Evolutionary conservation across 192 early-diverging fungal species (phyloP), one percentile per base, ranked within the genome.

Genomic region (Coemansia sp.): DNA sequence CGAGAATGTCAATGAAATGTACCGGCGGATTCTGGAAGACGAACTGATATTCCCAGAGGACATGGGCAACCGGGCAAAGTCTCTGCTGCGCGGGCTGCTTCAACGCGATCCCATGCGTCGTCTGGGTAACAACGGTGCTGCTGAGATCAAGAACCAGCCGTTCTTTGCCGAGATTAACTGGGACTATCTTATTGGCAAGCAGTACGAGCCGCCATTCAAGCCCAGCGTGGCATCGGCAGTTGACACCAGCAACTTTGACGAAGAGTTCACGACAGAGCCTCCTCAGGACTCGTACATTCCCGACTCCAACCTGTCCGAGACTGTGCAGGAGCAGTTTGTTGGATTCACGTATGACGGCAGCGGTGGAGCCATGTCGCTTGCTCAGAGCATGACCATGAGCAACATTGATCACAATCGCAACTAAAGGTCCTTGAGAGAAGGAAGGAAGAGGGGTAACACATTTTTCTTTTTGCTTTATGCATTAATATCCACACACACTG

Each of bases 201-300:
- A 95, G 74, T 83, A 94, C 59, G 84, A 89, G 48, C 94, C 95
- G 37, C 91, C 90, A 11, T 96, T 93, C 82, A 93, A 94, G 69
- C 93, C 93, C 16, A 87, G 86, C 44, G 93, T 96, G 3, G 85
- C 81, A 14, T 90, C 87, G 30, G 90, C 92, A 4, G 84, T 84
- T 41, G 95, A 98, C 65, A 97, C 94, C 11, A 92, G 92, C 68
- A 98, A 98, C 75, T 98, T 98, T 86, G 95, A 98, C 64, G 89
- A 92, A 54, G 94, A 95, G 75, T 98, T 98, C 60, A 98, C 96
- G 6, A 87, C 89, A n/a, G 94, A 97, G 56, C 79, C 84, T 11
- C 91, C 96, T 5, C 80, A 84, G 56, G 96, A 98, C 71, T 96
- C 93, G 18, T 80, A 92, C 21, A 85, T 89, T 5, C 84, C 93